Evolutionary conservation across 352 stramenopile genomes (phyloP), one percentile per base, ranked within the genome.

Genomic region (Phytophthora multivora): DNA sequence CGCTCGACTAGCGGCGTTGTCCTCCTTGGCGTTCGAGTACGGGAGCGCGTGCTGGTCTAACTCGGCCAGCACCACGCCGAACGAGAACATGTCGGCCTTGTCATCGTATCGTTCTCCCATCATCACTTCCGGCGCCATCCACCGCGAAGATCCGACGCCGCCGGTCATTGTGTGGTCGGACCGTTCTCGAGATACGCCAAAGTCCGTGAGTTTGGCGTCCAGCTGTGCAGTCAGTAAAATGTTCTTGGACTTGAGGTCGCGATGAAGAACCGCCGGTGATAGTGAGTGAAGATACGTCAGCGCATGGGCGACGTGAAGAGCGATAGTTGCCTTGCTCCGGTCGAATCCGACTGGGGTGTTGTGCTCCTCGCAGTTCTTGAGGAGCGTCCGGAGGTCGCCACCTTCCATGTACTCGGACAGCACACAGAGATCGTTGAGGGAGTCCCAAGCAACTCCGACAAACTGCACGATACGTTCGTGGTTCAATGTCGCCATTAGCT

Each of bases 351-450:
- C 30, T 8, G 70, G 62, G 0, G 49, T 75, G 0, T 55, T 63
- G 19, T 64, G 46, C 2, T 71, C 56, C n/a, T 81, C 55, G 38
- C 60, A 79, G 2, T 63, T 61, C 23, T 59, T 63, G 8, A 86
- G 57, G 23, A 81, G 33, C 1, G 48, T 65, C 8, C 65, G 64
- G 8, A 87, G 51, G 36, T 87, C 75, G 1, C 67, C 67, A 21
- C 63, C 60, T 62, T 71, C 62, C 77, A 87, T 87, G 61, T 69
- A 81, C 55, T 87, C 77, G 9, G 69, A 79, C 28, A 87, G 35
- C 11, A 74, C 65, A 40, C 70, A 77, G 9, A 83, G 35, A 7
- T 80, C 71, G 5, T 47, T 63, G 13, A 81, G 58, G 5, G 73
- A 77, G 47, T 80, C 73, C 77, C 77, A 87, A 18, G 75, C 72